phyloP scores from a whole-genome alignment of 352 stramenopile genomes.

The Phytopythium oedochilum region DNA sequence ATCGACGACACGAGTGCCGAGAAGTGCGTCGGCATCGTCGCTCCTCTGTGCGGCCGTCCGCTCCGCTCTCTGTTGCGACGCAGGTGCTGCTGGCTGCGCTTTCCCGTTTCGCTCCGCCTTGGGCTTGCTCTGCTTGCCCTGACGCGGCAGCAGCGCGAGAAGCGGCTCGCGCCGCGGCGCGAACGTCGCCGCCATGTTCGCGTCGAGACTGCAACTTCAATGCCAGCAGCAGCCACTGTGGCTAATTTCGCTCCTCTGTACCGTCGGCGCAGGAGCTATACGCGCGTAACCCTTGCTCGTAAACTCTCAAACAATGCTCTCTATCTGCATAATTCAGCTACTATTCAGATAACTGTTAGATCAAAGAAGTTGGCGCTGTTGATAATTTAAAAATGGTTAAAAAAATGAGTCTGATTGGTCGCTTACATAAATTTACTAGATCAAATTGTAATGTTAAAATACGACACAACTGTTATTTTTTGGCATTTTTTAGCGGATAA shows the following conservation, averaged over 20 bases:
- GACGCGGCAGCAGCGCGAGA: slow-evolving; percentile 43
- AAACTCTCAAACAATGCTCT: no score
- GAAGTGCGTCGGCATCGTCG: no score
- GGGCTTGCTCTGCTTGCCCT: slow-evolving; percentile 11
- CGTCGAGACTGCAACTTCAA: not conserved
- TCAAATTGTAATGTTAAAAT: no score
- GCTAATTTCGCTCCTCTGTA: not conserved
- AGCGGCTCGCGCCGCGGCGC: slow-evolving; percentile 29
- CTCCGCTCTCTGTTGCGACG: not conserved
- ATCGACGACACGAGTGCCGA: not conserved
- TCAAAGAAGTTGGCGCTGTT: no score
- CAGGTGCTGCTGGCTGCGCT: slow-evolving; percentile 1
- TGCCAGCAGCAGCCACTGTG: not conserved
- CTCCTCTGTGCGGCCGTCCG: not conserved
- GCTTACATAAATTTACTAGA: no score
- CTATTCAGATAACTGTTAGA: no score
- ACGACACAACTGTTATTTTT: no score
- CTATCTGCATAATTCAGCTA: no score
- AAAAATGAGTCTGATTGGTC: no score
- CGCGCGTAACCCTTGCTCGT: not conserved
- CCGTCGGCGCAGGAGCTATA: not conserved
- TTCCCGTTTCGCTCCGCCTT: slow-evolving; percentile 1
- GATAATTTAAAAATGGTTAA: no score
- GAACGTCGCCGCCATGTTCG: slow-evolving; percentile 8
- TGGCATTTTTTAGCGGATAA: no score